Percentiles rank a stretch among this genome's conserved stretches.
Conservation (phyloP, 768 basidiomycete genomes). For the Macrolepiota fuliginosa region DNA sequence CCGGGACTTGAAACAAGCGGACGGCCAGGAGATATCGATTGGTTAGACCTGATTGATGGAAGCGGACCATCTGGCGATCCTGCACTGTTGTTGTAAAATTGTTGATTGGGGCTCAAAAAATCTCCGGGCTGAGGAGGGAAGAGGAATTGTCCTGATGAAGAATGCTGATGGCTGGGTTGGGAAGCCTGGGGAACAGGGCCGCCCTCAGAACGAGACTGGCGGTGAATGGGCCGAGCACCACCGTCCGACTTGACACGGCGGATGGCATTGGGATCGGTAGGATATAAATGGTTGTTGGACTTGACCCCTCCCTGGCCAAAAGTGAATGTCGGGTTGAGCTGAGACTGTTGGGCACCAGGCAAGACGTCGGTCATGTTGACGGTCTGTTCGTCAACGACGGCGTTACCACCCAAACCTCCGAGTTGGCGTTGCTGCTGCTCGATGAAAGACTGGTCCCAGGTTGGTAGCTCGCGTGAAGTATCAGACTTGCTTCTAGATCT, state of each 20-base stretch:
- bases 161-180: constrained; percentile 11
- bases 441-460: constrained; percentile 42
- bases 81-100: constrained; percentile 4
- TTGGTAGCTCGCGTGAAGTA: constrained; percentile 50
- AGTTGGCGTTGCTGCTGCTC: constrained; percentile 26
- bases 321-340: constrained; percentile 20
- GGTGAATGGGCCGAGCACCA: constrained; percentile 36
- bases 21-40: constrained; percentile 7
- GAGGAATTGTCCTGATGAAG: constrained; percentile 13
- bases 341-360: constrained; percentile 20
- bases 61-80: constrained; percentile 12
- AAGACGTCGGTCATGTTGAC: constrained; percentile 43
- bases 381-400: constrained; percentile 21
- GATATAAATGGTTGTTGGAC: constrained; percentile 26
- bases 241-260: constrained; percentile 52
- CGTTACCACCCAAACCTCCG: constrained; percentile 14
- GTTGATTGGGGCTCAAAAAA: constrained; percentile 18
- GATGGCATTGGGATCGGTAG: constrained; percentile 33
- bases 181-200: neutral
- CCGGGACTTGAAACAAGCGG: constrained; percentile 21
- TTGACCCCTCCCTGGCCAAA: constrained; percentile 24
- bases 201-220: constrained; percentile 65
- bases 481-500: constrained; percentile 62
- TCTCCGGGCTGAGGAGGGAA: constrained; percentile 15
- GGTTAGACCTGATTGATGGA: constrained; percentile 22